Evolutionary conservation across 1,139 yeast species (phyloP), one percentile per base, ranked within the genome.

Genomic region (Sugiyamaella neomexicana): DNA sequence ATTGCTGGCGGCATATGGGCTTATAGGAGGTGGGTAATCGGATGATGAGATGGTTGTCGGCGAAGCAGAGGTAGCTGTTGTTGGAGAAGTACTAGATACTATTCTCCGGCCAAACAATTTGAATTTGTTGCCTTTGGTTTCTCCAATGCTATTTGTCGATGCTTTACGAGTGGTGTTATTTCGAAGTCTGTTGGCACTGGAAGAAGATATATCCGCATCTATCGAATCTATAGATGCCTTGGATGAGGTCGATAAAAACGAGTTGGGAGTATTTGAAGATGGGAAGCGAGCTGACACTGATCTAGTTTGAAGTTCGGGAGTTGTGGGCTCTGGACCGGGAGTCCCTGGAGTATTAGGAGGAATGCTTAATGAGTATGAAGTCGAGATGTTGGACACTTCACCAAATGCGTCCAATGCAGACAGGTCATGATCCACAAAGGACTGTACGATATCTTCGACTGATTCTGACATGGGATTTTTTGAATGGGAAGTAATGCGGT

Each of bases 331-430:
- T 5, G 25, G 25, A 20, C 25, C 5, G 25, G 36, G 31, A 23
- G 45, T 15, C 13, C 29, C 39, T 17, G 54, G 45, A 34, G 37
- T 16, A 23, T 31, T 34, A 12, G 54, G 49, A 12, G 46, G 36
- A 20, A 12, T 39, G n/a, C 8, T 42, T 40, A 20, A 41, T 39
- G 55, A 37, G 40, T n/a, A 46, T 10, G 27, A 9, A 45, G 46
- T 16, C 3, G 25, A 20, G 39, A 53, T 4, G 38, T 17, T 34
- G 7, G 55, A 49, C 12, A 58, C 55, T 25, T 55, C 50, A 23
- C 66, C 66, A 52, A 60, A 62, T 8, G 57, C 55, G 52, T 63
- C 66, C 38, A 63, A 55, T 29, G 60, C 48, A n/a, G 63, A 49
- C 27, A 63, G 59, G 42, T 63, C 66, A 36, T 60, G 58, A 23